These are phyloP conservation scores for Pulveroboletus sp. DNA, from an alignment of 768 basidiomycete species.

Conservation along the genomic window DNA sequence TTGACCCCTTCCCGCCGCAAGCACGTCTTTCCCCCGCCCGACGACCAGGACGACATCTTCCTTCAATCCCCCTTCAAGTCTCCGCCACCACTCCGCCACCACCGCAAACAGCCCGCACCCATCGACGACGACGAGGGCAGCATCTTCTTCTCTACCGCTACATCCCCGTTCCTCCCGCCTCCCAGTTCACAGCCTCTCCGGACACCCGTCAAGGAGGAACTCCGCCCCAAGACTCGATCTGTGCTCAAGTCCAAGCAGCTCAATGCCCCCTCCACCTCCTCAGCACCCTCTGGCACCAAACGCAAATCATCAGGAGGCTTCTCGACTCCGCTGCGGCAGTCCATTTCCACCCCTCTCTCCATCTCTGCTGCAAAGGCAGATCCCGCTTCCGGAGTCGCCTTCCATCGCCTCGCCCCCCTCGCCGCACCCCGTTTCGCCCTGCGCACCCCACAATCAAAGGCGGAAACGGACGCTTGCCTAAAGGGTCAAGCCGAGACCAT, in stretches of 20 bases:
- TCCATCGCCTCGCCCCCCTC: constrained; percentile 35
- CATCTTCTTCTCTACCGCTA: constrained; percentile 52
- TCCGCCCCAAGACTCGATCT: constrained; percentile 38
- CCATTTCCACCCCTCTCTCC: constrained; percentile 37
- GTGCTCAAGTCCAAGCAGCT: constrained; percentile 36
- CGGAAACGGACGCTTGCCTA: constrained; percentile 36
- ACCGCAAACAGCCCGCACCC: constrained; percentile 26
- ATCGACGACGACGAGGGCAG: constrained; percentile 55
- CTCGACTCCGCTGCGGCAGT: constrained; percentile 55
- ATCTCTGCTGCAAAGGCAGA: constrained; percentile 34
- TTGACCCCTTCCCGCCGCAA: constrained; percentile 61
- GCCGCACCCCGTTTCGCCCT: constrained; percentile 28
- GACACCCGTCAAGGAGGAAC: constrained; percentile 56
- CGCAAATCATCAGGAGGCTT: constrained; percentile 57
- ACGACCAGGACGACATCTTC: constrained; percentile 46
- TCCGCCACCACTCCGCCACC: constrained; percentile 41
- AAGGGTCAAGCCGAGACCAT: constrained; percentile 60
- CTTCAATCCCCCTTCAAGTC: constrained; percentile 50
- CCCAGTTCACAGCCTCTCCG: constrained; percentile 49
- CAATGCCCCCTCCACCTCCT: constrained; percentile 19
- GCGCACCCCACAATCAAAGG: constrained; percentile 33
- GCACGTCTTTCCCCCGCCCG: constrained; percentile 35
- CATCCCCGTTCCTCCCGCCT: constrained; percentile 41
- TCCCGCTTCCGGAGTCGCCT: constrained; percentile 33
- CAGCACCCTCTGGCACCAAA: constrained; percentile 48